These are phyloP conservation scores for Colletotrichum melonis DNA, from an alignment of 2,329 filamentous ascomycete genomes.

Conservation along the genomic window DNA sequence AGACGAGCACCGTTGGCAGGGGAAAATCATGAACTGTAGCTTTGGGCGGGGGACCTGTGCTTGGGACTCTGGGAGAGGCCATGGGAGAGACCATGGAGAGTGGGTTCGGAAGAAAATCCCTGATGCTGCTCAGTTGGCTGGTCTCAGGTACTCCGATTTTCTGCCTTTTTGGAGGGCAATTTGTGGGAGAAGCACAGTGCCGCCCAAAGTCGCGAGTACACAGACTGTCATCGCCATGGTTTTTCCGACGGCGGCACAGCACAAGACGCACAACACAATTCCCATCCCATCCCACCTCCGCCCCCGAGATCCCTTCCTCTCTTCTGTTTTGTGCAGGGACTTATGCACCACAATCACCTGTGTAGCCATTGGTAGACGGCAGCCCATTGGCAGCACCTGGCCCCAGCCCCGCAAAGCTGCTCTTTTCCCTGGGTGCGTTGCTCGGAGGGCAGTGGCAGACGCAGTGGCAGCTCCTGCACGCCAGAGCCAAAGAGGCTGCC, in stretches of 20 bases:
- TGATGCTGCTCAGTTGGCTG: not conserved
- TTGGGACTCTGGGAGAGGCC: not conserved
- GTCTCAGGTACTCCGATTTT: constrained; percentile 12
- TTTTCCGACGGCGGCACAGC: constrained; percentile 25
- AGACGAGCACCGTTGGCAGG: constrained; percentile 23
- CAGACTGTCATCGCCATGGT: constrained; percentile 12
- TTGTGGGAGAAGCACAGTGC: constrained; percentile 26
- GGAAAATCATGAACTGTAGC: constrained; percentile 16
- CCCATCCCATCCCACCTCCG: not conserved
- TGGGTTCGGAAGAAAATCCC: constrained; percentile 23
- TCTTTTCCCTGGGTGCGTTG: constrained; percentile 8
- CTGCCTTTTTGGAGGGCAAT: not conserved
- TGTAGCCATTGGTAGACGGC: not conserved
- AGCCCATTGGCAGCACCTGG: not conserved
- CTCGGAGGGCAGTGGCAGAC: constrained; percentile 10
- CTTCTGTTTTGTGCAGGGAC: constrained; percentile 1
- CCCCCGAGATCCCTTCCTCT: not conserved
- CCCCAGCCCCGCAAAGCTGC: constrained; percentile 26
- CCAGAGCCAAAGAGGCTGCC: constrained; percentile 28
- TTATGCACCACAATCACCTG: constrained; percentile 7
- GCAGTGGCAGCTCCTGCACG: constrained; percentile 21
- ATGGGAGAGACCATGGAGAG: too few relatives aligned
- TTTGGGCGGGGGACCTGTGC: constrained; percentile 11
- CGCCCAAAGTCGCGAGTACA: not conserved
- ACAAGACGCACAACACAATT: not conserved